Evolutionary conservation across 129 eudicot genomes (phyloP), one percentile per base, ranked within the genome.

Genomic region (Sambucus nigra): DNA sequence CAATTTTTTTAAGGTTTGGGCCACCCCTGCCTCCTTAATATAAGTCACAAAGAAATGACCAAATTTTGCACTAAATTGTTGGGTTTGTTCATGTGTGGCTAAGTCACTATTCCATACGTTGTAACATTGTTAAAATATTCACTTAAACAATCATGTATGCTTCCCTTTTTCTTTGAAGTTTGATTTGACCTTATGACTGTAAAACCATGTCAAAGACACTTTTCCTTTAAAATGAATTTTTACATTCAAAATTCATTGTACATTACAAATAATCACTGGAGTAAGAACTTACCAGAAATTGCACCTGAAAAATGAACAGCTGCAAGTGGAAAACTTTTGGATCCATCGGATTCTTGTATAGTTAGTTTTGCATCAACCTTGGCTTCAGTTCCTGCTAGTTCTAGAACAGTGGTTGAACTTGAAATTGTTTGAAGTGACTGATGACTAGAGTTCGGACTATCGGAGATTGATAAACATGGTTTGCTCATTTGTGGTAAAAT

Each of bases 331-430:
- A 51, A 26, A 27, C 35, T 25, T 51, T 9, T 6, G 18, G 20
- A 51, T 15, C 21, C 21, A 26, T 25, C 56, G 12, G 6, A 29
- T 23, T 49, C 7, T 12, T 12, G 55, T 11, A 16, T 24, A 23
- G 26, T 49, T 25, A 49, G 31, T 2, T 49, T 49, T 49, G 26
- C 19, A 14, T 25, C 56, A 27, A 25, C 16, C 15, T n/a, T n/a
- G n/a, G 16, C 35, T 6, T 26, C 38, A 51, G 10, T 27, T 51
- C 35, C 56, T 12, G 33, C 22, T 38, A 51, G 7, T 51, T 51
- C 20, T 47, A 12, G 27, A 51, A 1, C 56, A 51, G 38, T 25
- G 19, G 35, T 51, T 27, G 56, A 51, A 51, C 26, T 51, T 17
- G 21, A 27, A 7, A 25, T 7, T 12, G 35, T 5, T 26, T 51